These are phyloP conservation scores for Gentiana straminea DNA, from an alignment of 257 asterid species.

Conservation along the genomic window DNA sequence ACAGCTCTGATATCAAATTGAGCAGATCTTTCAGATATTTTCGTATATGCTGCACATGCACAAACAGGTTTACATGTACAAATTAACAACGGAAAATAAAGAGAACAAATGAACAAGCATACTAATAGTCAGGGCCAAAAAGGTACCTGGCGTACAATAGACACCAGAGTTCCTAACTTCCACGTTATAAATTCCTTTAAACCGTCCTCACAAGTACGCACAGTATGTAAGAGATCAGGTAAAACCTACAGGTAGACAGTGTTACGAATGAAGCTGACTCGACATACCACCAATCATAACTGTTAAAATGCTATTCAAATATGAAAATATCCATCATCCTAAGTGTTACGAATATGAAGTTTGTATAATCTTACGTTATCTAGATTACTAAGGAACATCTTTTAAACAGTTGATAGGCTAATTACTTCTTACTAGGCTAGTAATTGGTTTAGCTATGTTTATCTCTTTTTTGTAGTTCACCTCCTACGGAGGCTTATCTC, in stretches of 20 bases:
- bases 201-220: constrained; percentile 88
- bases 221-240: constrained; percentile 92
- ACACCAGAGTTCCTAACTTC: constrained; percentile 97
- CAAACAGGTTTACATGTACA: constrained; percentile 13
- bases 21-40: constrained; percentile 85
- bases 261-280: constrained; percentile 1
- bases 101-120: constrained; percentile 2
- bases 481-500: too few species aligned
- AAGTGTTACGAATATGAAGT: too few species aligned
- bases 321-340: too few species aligned
- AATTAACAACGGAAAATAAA: constrained; percentile 8
- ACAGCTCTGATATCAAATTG: constrained; percentile 74
- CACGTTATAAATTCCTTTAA: constrained; percentile 90
- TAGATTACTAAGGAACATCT: too few species aligned
- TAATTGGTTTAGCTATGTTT: too few species aligned
- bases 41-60: constrained; percentile 79
- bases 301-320: too few species aligned
- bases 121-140: constrained; percentile 4
- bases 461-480: too few species aligned
- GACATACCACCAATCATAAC: too few species aligned
- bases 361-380: too few species aligned
- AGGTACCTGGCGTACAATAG: constrained; percentile 91
- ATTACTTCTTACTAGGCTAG: too few species aligned
- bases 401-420: too few species aligned
- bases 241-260: constrained; percentile 66